These are phyloP conservation scores for Alternaria brassicicola DNA, from an alignment of 2,329 filamentous ascomycete species.

Conservation along the genomic window DNA sequence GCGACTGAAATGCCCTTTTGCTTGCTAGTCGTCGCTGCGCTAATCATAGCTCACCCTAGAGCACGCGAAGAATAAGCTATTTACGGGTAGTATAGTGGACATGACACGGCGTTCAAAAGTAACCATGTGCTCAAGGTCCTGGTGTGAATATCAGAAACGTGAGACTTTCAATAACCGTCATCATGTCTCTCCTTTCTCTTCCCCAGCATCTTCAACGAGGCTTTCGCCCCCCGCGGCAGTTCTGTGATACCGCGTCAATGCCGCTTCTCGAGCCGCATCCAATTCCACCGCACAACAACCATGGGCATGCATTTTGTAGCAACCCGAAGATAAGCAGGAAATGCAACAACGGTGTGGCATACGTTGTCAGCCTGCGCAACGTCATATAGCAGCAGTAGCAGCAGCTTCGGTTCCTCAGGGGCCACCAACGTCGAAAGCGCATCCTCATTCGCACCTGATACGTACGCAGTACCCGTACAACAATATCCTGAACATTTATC, in stretches of 20 bases:
- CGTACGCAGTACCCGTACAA: background rate
- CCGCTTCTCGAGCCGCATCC: slow-evolving; percentile 9
- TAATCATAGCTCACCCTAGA: slow-evolving; percentile 9
- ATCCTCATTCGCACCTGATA: background rate
- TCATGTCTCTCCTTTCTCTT: background rate
- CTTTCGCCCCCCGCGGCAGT: background rate
- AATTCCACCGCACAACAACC: background rate
- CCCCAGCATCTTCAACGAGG: background rate
- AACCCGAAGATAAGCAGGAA: background rate
- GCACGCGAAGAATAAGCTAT: slow-evolving; percentile 7
- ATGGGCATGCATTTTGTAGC: background rate
- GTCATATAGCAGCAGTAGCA: background rate
- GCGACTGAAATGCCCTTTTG: background rate
- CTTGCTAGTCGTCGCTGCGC: background rate
- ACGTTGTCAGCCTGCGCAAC: slow-evolving; percentile 4
- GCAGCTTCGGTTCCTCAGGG: background rate
- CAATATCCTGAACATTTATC: background rate
- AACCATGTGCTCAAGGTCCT: background rate
- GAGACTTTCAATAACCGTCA: background rate
- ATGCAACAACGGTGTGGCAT: background rate
- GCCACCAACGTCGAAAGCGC: background rate
- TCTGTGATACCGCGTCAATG: background rate
- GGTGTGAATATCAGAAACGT: background rate
- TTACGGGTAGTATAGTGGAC: slow-evolving; percentile 6
- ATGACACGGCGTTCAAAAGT: background rate